phyloP scores from a whole-genome alignment of 1,284 basidiomycete genomes.

The Apiotrichum porosum region DNA sequence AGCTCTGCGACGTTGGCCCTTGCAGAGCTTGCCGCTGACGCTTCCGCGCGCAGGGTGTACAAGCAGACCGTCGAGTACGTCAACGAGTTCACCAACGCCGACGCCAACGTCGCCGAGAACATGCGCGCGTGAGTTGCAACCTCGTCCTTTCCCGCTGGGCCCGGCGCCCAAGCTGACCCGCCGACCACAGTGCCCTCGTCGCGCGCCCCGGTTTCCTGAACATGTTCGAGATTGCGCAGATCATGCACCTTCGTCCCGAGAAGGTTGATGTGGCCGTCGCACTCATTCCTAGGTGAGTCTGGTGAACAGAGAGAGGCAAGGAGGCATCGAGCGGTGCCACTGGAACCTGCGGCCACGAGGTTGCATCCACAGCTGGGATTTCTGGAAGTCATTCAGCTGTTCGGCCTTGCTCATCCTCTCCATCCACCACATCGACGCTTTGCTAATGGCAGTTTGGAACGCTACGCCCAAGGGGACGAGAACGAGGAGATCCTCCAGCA shows the following conservation, averaged over 20 bases:
- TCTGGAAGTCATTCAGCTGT: not conserved
- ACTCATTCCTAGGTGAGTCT: slow-evolving; percentile 41
- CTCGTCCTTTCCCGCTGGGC: no score
- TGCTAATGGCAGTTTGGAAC: slow-evolving; percentile 29
- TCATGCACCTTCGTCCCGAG: slow-evolving; percentile 43
- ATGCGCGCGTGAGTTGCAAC: slow-evolving; percentile 37
- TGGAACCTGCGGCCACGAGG: no score
- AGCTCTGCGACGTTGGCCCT: no score
- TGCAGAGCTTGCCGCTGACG: no score
- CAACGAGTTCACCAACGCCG: slow-evolving; percentile 35
- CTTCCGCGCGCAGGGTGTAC: slow-evolving; percentile 43
- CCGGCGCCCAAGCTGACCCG: not conserved
- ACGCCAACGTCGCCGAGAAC: slow-evolving; percentile 25
- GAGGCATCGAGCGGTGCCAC: no score
- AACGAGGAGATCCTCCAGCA: slow-evolving; percentile 28
- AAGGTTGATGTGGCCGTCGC: slow-evolving; percentile 40
- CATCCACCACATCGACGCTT: not conserved
- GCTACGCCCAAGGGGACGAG: slow-evolving; percentile 36
- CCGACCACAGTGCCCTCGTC: slow-evolving; percentile 23
- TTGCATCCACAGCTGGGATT: not conserved
- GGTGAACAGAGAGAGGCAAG: no score
- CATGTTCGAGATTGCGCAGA: slow-evolving; percentile 45
- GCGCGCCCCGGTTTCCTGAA: slow-evolving; percentile 36
- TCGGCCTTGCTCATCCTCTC: no score
- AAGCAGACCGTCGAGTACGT: slow-evolving; percentile 39